A percentile compares a stretch with the other conserved stretches of the same genome.
Evolutionary conservation across 352 stramenopile species (phyloP).

Genomic region (Plasmopara halstedii): DNA sequence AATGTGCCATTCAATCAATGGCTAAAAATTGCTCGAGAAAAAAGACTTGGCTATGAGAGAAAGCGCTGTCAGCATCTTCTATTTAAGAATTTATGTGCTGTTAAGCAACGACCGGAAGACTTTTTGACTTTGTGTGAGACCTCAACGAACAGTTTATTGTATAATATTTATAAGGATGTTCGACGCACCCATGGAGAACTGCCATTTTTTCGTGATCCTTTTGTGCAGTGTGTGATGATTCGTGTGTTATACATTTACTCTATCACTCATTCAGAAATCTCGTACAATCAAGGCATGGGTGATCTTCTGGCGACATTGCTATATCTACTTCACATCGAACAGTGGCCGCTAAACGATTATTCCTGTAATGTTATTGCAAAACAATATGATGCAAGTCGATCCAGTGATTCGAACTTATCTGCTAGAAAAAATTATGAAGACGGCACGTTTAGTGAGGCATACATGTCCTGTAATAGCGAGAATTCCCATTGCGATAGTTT

Average conservation of each 20-base stretch:
- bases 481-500: conserved; percentile 41
- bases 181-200: conserved; percentile 51
- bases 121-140: conserved; percentile 55
- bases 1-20: conserved; percentile 45
- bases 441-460: conserved; percentile 23
- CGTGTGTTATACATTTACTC: conserved; percentile 71
- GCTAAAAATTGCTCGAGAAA: conserved; percentile 21
- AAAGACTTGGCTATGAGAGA: conserved; percentile 38
- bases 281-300: conserved; percentile 78
- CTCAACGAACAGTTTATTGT: conserved; percentile 40
- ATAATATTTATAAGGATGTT: conserved; percentile 71
- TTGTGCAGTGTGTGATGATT: conserved; percentile 50
- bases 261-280: conserved; percentile 48
- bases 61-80: conserved; percentile 24
- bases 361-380: conserved; percentile 11
- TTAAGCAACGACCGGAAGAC: conserved; percentile 22
- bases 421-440: conserved; percentile 12
- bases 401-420: conserved; percentile 15
- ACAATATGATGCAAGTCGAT: conserved; percentile 5
- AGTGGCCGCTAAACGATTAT: conserved; percentile 33
- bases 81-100: conserved; percentile 24
- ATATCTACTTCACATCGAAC: conserved; percentile 63
- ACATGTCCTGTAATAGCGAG: conserved; percentile 64
- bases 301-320: conserved; percentile 66
- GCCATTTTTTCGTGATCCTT: conserved; percentile 43